Evolutionary conservation across 305 asterid species (phyloP).

Genomic region (Fraxinus latifolia): DNA sequence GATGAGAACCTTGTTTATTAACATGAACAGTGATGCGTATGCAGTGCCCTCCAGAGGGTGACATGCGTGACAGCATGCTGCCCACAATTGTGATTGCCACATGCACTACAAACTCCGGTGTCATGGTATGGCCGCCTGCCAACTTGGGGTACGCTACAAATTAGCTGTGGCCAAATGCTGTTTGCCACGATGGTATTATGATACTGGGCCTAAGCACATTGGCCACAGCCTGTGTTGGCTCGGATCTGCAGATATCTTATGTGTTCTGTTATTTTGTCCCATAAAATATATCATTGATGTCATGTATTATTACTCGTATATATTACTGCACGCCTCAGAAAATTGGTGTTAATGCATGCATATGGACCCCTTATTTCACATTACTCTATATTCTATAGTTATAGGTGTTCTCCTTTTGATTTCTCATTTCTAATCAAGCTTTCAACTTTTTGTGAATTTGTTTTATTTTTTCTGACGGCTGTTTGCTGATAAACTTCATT

Average conservation of each 20-base stretch:
- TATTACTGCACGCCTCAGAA: background rate
- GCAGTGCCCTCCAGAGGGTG: background rate
- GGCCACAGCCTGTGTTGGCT: background rate
- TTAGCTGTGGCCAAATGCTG: background rate
- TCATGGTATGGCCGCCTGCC: background rate
- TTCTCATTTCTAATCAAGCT: background rate
- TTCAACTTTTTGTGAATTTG: background rate
- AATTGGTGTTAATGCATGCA: background rate
- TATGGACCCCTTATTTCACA: background rate
- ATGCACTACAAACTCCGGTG: background rate
- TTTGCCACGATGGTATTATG: background rate
- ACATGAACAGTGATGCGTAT: background rate
- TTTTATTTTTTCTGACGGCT: background rate
- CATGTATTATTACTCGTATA: background rate
- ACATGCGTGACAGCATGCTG: background rate
- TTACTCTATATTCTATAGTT: background rate
- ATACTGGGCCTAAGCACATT: background rate
- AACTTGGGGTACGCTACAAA: background rate
- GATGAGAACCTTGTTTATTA: background rate
- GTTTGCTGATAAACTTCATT: conserved; percentile 9
- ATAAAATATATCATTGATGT: background rate
- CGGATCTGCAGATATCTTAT: background rate
- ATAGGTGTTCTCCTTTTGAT: background rate
- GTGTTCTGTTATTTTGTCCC: background rate
- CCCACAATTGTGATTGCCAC: background rate